Evolutionary conservation across 768 basidiomycete genomes (phyloP), one percentile per base, ranked within the genome.

Genomic region (Russula vinacea): DNA sequence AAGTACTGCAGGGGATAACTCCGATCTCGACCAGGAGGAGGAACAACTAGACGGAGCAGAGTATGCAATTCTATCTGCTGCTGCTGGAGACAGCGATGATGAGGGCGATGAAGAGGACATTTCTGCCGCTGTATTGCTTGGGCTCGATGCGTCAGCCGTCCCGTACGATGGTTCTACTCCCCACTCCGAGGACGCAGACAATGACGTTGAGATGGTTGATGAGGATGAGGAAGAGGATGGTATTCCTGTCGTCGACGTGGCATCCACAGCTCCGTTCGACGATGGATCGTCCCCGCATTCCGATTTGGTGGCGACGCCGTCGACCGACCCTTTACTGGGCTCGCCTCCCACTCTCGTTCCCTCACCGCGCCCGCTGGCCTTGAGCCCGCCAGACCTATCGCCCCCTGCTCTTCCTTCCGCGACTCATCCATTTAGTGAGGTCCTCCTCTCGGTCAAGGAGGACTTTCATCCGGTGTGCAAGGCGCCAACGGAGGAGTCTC

Each of bases 101-200:
- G 78, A 80, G 8, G 77, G 74, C 6, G 67, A 58, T 35, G 79
- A 80, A 11, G 77, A 73, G 4, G 60, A 45, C 5, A 32, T 32
- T 2, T 58, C 65, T 16, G 66, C 49, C 2, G 39, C 55, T 6
- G 55, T 55, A 19, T 53, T 65, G 37, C 64, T 65, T n/a, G 64
- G 60, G 16, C n/a, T 32, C 16, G 17, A 37, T 56, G 33, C 26
- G n/a, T 50, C 58, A 24, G 29, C 58, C 58, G n/a, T 44, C 22
- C 24, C 29, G 16, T 53, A 9, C 35, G 19, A 35, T 7, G 44
- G 5, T 13, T n/a, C 51, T 37, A 10, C 49, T 26, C 62, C 32
- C 5, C 42, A 17, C 13, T 67, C 58, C 13, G 62, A 69, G 11
- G 62, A 69, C 16, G 57, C 58, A 17, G 56, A 62, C 22, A 62